These are phyloP conservation scores for Sextonia rubra DNA, from an alignment of 164 flowering plant genomes.

Conservation along the genomic window DNA sequence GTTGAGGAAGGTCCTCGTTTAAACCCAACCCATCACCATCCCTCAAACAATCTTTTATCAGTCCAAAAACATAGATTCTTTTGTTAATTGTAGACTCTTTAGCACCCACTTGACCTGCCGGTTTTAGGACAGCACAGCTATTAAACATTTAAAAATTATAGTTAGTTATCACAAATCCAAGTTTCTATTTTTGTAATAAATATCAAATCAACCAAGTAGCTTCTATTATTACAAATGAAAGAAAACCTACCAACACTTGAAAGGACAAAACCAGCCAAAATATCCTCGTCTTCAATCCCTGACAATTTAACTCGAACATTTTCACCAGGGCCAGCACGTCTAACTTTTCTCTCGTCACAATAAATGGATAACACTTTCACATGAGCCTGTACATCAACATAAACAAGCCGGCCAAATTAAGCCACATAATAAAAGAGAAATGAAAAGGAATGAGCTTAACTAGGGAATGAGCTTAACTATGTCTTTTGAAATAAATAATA, in stretches of 20 bases:
- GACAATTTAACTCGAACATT: slow-evolving; percentile 75
- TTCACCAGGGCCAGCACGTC: slow-evolving; percentile 86
- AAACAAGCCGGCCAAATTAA: not conserved
- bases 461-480: not conserved
- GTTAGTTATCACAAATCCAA: not conserved
- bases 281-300: slow-evolving; percentile 92
- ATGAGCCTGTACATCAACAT: slow-evolving; percentile 40
- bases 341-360: slow-evolving; percentile 73
- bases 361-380: slow-evolving; percentile 78
- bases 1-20: too few species aligned
- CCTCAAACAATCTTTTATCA: too few species aligned
- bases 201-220: not conserved
- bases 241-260: slow-evolving; percentile 58
- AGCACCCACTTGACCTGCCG: too few species aligned
- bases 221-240: not conserved
- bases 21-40: too few species aligned
- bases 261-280: slow-evolving; percentile 78
- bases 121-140: too few species aligned
- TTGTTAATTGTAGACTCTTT: too few species aligned
- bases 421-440: not conserved
- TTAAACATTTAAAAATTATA: too few species aligned
- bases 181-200: too few species aligned
- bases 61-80: too few species aligned
- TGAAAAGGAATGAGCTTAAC: not conserved
- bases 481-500: slow-evolving; percentile 14